Evolutionary conservation across 2,329 filamentous ascomycete species (phyloP), one percentile per base, ranked within the genome.

Genomic region (Phialocephala subalpina): DNA sequence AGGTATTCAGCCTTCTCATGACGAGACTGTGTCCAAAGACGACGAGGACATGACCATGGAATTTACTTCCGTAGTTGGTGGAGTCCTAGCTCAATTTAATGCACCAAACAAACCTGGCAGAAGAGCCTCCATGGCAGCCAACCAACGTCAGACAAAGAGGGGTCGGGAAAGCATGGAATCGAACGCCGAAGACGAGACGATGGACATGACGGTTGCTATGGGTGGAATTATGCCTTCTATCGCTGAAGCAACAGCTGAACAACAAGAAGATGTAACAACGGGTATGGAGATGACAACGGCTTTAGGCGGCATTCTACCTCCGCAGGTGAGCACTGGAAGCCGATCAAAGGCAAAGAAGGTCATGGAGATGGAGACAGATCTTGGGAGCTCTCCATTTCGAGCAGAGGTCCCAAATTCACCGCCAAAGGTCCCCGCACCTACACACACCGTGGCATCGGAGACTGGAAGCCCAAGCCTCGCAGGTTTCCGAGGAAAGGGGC

Each of bases 1-100:
- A 6, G 82, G 84, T 11, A 88, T 89, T 57, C 73, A 80, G 58
- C 76, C 77, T 36, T 65, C 72, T 20, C 67, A 75, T 27, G 67
- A 73, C 25, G 74, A 72, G 3, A 74, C 80, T 29, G 72, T 76
- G 1, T 76, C 79, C 18, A 77, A 81, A 2, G 78, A 83, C 61
- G 86, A 90, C 53, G 88, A 90, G 70, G 91, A 94, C 53, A 88
- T 93, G 83, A 92, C 91, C 0, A 94, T 94, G 90, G 92, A 94
- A 73, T 84, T 94, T 65, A 92, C 90, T 1, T 86, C 87, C 2
- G 87, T 88, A 36, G 84, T 90, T 69, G 88, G 88, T 0, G 83
- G 84, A 20, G 78, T 90, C 0, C 73, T 89, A 5, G 73, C 77
- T 18, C 68, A 73, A 58, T 75, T 70, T 16, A 75, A 77, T 56